Percentiles rank a stretch among this genome's conserved stretches.
Conservation (phyloP, 306 rosid genomes). For the Rosa lucieae region DNA sequence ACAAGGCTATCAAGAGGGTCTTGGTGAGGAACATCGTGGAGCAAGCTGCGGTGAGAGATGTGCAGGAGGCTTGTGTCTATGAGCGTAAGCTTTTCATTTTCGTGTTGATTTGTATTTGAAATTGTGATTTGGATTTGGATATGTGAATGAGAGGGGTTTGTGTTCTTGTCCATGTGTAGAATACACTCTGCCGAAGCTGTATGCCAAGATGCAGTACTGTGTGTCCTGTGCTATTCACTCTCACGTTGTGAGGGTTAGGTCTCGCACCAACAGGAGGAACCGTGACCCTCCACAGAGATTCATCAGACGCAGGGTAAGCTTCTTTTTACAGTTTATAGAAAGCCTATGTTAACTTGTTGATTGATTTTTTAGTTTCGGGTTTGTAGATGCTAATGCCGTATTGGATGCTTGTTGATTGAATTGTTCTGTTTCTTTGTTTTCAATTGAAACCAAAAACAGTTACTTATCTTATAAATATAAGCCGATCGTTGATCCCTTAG, state of each 20-base stretch:
- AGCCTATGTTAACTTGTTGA: background rate
- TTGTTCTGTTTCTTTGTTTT: background rate
- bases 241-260: constrained; percentile 93
- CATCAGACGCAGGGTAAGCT: constrained; percentile 72
- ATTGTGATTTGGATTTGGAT: background rate
- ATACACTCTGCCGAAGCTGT: constrained; percentile 87
- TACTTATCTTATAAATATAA: too few relatives aligned
- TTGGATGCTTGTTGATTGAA: background rate
- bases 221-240: constrained; percentile 98
- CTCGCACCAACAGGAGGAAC: constrained; percentile 79
- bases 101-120: background rate
- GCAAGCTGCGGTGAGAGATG: constrained; percentile 97
- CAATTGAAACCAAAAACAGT: too few relatives aligned
- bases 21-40: constrained; percentile 96
- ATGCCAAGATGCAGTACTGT: constrained; percentile 97
- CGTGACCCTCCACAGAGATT: constrained; percentile 91
- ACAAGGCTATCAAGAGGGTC: constrained; percentile 78
- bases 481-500: background rate
- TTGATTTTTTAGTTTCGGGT: background rate
- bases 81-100: constrained; percentile 47
- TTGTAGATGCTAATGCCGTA: background rate
- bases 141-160: background rate
- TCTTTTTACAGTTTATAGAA: background rate
- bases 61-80: constrained; percentile 93
- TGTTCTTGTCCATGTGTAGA: constrained; percentile 38